Conservation (phyloP, 164 flowering plant species). For the Kalanchoe fedtschenkoi region DNA sequence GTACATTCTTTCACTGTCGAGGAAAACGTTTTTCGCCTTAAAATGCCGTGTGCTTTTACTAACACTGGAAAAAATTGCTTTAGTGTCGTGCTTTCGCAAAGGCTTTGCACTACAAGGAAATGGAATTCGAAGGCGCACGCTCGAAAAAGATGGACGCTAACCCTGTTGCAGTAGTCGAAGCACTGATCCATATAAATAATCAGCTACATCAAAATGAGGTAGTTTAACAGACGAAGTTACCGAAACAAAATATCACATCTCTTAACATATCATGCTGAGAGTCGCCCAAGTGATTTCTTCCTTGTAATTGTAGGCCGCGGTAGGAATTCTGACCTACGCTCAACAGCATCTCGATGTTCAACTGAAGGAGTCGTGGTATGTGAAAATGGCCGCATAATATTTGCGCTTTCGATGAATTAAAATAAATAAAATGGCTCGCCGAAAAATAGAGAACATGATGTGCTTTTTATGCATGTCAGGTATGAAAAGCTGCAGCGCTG, state of each 20-base stretch:
- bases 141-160: conserved; percentile 87
- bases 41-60: not conserved
- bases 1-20: conserved; percentile 21
- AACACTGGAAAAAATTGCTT: not conserved
- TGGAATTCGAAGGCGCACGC: conserved; percentile 94
- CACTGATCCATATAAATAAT: conserved; percentile 93
- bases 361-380: conserved; percentile 97
- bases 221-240: conserved; percentile 2
- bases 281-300: conserved; percentile 8
- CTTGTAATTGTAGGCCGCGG: conserved; percentile 89
- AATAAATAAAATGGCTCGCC: too few species aligned
- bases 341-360: conserved; percentile 87
- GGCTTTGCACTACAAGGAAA: conserved; percentile 96
- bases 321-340: conserved; percentile 93
- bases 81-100: conserved; percentile 99
- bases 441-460: too few species aligned
- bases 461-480: conserved; percentile 33
- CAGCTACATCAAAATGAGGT: conserved; percentile 99
- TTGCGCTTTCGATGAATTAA: not conserved
- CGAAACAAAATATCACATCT: not conserved
- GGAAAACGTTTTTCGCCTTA: not conserved
- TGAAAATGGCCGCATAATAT: not conserved
- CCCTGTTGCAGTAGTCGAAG: conserved; percentile 94
- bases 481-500: conserved; percentile 96
- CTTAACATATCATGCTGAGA: not conserved